A percentile compares a stretch with the other conserved stretches of the same genome.
phyloP scores from a whole-genome alignment of 768 basidiomycete genomes.

The Cantharellus anzutake region DNA sequence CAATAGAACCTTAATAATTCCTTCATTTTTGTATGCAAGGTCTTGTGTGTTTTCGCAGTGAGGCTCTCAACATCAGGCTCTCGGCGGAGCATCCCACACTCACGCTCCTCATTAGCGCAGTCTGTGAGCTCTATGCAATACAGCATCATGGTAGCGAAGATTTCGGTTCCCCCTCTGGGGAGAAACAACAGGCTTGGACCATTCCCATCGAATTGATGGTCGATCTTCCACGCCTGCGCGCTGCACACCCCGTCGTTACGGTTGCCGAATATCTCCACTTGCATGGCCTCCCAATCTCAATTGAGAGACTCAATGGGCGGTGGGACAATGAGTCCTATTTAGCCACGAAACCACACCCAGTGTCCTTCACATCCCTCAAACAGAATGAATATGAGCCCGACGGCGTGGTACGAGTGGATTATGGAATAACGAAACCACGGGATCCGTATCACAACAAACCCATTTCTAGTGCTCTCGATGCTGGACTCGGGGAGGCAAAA shows the following conservation, averaged over 20 bases:
- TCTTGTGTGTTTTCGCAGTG: slow-evolving; percentile 4
- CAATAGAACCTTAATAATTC: slow-evolving; percentile 3
- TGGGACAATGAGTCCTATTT: slow-evolving; percentile 14
- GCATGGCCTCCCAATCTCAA: background rate
- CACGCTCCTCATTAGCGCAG: background rate
- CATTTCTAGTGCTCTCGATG: background rate
- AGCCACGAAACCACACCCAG: slow-evolving; percentile 9
- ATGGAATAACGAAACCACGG: background rate
- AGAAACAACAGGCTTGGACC: background rate
- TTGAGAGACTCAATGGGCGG: background rate
- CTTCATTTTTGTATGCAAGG: slow-evolving; percentile 4
- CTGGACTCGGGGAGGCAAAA: background rate
- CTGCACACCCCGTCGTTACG: background rate
- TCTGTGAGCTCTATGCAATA: slow-evolving; percentile 2
- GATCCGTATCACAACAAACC: background rate
- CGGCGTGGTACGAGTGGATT: slow-evolving; percentile 5
- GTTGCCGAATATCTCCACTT: slow-evolving; percentile 4
- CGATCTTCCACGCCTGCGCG: slow-evolving; percentile 2
- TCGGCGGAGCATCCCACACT: background rate
- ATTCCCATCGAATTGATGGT: slow-evolving; percentile 4
- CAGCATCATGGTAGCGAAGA: slow-evolving; percentile 1
- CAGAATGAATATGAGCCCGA: slow-evolving; percentile 1
- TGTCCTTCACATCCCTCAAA: background rate
- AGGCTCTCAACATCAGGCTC: background rate
- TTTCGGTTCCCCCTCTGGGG: background rate